Evolutionary conservation across 805 yeast species (phyloP).

Genomic region (Metschnikowia anglica): DNA sequence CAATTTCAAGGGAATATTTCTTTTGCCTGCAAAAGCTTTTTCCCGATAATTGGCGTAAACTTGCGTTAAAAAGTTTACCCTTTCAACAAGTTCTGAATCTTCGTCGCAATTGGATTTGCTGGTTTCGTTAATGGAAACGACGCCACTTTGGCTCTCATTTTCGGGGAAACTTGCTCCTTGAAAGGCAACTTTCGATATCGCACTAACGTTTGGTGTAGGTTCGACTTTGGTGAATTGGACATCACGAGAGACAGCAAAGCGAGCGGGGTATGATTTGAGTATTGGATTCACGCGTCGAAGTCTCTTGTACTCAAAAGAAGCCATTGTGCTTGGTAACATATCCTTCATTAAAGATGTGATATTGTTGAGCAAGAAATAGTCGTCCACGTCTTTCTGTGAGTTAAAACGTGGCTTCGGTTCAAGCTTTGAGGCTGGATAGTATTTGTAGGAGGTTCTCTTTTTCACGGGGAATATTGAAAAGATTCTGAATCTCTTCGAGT

Average conservation of each 20-base stretch:
- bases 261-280: constrained; percentile 8
- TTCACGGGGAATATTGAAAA: constrained; percentile 36
- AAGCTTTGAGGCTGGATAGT: constrained; percentile 19
- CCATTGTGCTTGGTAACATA: constrained; percentile 31
- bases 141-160: neutral
- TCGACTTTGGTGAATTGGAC: constrained; percentile 9
- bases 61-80: constrained; percentile 18
- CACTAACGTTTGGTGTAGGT: neutral
- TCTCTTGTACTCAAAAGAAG: constrained; percentile 24
- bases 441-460: constrained; percentile 33
- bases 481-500: constrained; percentile 5
- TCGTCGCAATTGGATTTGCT: no score
- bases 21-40: constrained; percentile 25
- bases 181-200: neutral
- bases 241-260: constrained; percentile 14
- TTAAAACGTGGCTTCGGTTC: constrained; percentile 25
- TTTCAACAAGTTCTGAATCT: constrained; percentile 12
- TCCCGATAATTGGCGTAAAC: constrained; percentile 31
- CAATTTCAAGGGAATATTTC: constrained; percentile 27
- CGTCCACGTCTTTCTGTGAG: constrained; percentile 18
- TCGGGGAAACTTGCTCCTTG: constrained; percentile 2
- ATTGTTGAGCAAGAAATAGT: constrained; percentile 21
- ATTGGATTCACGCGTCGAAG: constrained; percentile 18
- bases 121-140: no score
- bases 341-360: constrained; percentile 27